A percentile compares a stretch with the other conserved stretches of the same genome.
These are phyloP conservation scores for Aspergillus fructus DNA, from an alignment of 2,329 filamentous ascomycete genomes.

Conservation along the genomic window DNA sequence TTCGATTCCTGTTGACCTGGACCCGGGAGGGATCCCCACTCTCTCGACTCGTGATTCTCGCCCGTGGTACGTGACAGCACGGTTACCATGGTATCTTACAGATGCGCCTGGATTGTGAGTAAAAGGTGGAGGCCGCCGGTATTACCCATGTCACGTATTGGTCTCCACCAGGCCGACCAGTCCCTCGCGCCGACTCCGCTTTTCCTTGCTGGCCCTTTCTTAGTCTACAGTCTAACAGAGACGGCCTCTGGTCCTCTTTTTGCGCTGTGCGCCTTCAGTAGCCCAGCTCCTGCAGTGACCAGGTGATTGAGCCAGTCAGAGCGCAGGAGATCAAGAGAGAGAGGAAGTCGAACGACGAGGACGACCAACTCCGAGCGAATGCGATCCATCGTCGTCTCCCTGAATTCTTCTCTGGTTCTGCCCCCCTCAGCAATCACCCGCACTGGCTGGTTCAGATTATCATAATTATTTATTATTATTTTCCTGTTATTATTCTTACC, in stretches of 20 bases:
- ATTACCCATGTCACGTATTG: not conserved
- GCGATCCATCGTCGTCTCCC: slow-evolving; percentile 21
- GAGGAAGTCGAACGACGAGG: not conserved
- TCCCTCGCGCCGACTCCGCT: slow-evolving; percentile 25
- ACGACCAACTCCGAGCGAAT: slow-evolving; percentile 5
- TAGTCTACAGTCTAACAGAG: not conserved
- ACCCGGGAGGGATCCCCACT: not conserved
- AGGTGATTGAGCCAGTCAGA: slow-evolving; percentile 1
- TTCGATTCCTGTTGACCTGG: too few species aligned
- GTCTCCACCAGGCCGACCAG: too few species aligned
- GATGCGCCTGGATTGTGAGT: not conserved
- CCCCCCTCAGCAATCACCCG: slow-evolving; percentile 10
- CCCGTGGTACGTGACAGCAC: not conserved
- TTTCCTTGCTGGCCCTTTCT: slow-evolving; percentile 3
- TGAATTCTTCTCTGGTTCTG: slow-evolving; percentile 22
- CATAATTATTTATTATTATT: slow-evolving; percentile 17
- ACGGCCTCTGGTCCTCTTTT: not conserved
- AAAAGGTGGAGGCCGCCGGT: slow-evolving; percentile 1
- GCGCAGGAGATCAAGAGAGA: not conserved
- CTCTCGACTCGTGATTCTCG: too few species aligned
- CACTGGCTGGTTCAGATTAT: slow-evolving; percentile 15
- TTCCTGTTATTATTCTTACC: slow-evolving; percentile 9
- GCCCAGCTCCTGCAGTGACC: slow-evolving; percentile 11
- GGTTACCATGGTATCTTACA: not conserved
- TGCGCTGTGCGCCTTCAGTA: slow-evolving; percentile 8